Evolutionary conservation across 202 grass and related monocot genomes (phyloP), one percentile per base, ranked within the genome.

Genomic region (Alloteropsis angusta): DNA sequence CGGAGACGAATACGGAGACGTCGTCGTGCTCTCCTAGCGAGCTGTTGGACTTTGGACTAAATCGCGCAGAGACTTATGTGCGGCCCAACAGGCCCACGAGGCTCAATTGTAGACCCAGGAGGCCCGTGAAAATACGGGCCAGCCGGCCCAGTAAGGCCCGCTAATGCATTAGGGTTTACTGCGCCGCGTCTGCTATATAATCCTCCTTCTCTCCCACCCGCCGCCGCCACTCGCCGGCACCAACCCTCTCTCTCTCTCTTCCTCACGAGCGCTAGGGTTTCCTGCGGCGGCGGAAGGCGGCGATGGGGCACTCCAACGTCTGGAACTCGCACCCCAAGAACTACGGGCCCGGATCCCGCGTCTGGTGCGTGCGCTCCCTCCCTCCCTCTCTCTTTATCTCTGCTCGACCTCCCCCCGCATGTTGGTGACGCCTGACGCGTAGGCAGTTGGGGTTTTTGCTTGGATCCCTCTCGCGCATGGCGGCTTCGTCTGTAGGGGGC

Each of bases 271-370:
- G 53, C 71, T 60, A 87, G 81, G 57, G 28, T 74, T 69, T 75
- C 28, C 32, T 60, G 64, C 71, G 63, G 71, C 63, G 54, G 78
- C 77, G 32, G 66, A 71, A 55, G 55, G 65, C 61, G 68, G 69
- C 80, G 39, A 97, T 97, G 93, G 93, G 93, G 46, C 93, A 97
- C 65, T 76, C 85, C 2, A 97, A 97, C 82, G 90, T 97, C 12
- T 97, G 93, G 93, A 97, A 91, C 90, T 97, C 93, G 12, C 93
- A 97, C 66, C 93, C 93, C 41, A 97, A 97, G 89, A 90, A 66
- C 87, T 96, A 93, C 54, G 93, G 93, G 38, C 90, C 93, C 3
- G 93, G 93, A 55, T 97, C 93, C 62, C 93, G 90, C 45, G 81
- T 88, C 76, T 97, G 93, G 93, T 97, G 85, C 10, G 49, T 69